These are phyloP conservation scores for Massariosphaeria phaeospora DNA, from an alignment of 495 filamentous ascomycete species.

Conservation along the genomic window DNA sequence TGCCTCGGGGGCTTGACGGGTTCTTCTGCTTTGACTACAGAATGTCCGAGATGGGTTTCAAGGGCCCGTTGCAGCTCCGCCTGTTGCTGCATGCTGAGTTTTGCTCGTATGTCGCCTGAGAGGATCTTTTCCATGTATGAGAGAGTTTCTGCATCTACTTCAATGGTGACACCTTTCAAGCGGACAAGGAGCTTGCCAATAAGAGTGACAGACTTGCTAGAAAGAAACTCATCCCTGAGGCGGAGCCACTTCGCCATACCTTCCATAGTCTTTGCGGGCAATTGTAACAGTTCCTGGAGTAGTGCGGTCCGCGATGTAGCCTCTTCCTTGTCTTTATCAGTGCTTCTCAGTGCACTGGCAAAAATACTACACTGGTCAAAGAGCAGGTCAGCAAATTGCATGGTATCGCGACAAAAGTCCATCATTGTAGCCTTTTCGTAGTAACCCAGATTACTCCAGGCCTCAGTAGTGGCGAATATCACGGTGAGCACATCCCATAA, in stretches of 20 bases:
- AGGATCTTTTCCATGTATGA: slow-evolving; percentile 58
- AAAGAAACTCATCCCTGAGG: slow-evolving; percentile 77
- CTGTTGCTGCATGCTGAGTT: slow-evolving; percentile 68
- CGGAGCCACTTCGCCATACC: slow-evolving; percentile 77
- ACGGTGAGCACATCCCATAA: slow-evolving; percentile 73
- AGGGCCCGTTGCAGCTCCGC: slow-evolving; percentile 75
- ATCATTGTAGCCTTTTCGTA: slow-evolving; percentile 68
- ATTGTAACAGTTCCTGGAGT: slow-evolving; percentile 51
- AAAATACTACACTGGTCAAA: slow-evolving; percentile 79
- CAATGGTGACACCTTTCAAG: slow-evolving; percentile 63
- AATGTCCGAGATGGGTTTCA: slow-evolving; percentile 65
- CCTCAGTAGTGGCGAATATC: slow-evolving; percentile 77
- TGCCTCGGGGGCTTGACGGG: slow-evolving; percentile 18
- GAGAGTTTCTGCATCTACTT: slow-evolving; percentile 56
- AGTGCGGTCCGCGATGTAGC: neutral
- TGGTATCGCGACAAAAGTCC: slow-evolving; percentile 88
- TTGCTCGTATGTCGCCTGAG: slow-evolving; percentile 59
- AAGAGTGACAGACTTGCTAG: slow-evolving; percentile 63
- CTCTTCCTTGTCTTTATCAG: slow-evolving; percentile 40
- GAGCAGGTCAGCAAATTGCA: slow-evolving; percentile 82
- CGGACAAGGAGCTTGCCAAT: slow-evolving; percentile 68
- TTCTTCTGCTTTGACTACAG: slow-evolving; percentile 44
- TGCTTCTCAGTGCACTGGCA: slow-evolving; percentile 56
- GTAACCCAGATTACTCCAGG: slow-evolving; percentile 63
- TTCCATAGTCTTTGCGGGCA: slow-evolving; percentile 59